Conservation (phyloP, 1,139 yeast genomes). For the Meyerozyma smithsonii region DNA sequence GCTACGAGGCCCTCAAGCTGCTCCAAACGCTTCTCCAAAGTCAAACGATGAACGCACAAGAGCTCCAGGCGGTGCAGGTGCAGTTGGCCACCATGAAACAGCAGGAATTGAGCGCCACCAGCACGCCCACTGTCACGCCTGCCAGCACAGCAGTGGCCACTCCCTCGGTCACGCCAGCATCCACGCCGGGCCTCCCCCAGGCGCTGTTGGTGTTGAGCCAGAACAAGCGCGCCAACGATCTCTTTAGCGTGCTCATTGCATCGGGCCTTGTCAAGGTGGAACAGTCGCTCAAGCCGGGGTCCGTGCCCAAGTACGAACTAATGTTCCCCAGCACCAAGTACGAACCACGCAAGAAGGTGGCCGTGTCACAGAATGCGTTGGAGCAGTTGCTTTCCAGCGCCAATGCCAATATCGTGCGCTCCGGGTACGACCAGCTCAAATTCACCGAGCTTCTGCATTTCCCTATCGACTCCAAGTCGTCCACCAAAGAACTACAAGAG, state of each 20-base stretch:
- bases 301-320: slow-evolving; percentile 33
- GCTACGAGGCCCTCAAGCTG: slow-evolving; percentile 42
- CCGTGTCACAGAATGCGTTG: slow-evolving; percentile 23
- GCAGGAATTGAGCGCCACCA: slow-evolving; percentile 22
- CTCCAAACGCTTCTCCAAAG: slow-evolving; percentile 34
- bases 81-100: slow-evolving; percentile 32
- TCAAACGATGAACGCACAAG: slow-evolving; percentile 36
- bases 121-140: slow-evolving; percentile 11
- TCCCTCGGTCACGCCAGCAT: slow-evolving; percentile 14
- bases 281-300: slow-evolving; percentile 41
- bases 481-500: slow-evolving; percentile 24
- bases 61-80: slow-evolving; percentile 37
- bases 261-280: slow-evolving; percentile 38
- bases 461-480: slow-evolving; percentile 17
- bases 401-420: slow-evolving; percentile 12
- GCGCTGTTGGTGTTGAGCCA: slow-evolving; percentile 4
- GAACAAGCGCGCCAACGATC: slow-evolving; percentile 15
- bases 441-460: slow-evolving; percentile 26
- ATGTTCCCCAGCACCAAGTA: slow-evolving; percentile 34
- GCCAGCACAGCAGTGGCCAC: slow-evolving; percentile 13
- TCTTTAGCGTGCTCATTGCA: slow-evolving; percentile 31
- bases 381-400: slow-evolving; percentile 26
- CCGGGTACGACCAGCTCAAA: slow-evolving; percentile 21
- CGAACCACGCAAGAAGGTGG: slow-evolving; percentile 13
- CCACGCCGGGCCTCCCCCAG: slow-evolving; percentile 9